These are phyloP conservation scores for Graphilbum ipis-grandicollis DNA, from an alignment of 2,329 filamentous ascomycete species.

Conservation along the genomic window DNA sequence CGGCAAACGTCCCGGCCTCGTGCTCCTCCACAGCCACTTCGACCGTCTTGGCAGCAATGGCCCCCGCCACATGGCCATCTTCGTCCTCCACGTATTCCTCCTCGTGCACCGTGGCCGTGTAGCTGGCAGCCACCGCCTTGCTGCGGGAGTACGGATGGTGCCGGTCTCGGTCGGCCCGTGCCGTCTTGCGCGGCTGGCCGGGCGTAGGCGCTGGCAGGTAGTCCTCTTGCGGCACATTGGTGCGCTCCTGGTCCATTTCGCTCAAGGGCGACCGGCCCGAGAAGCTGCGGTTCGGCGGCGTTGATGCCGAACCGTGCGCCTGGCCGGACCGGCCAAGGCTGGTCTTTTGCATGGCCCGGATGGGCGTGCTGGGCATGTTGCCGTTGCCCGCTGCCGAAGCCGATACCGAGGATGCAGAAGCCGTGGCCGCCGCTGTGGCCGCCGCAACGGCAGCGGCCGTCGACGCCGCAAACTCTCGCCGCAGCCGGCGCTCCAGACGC, in stretches of 20 bases:
- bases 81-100: neutral
- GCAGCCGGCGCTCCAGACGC: constrained; percentile 53
- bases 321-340: constrained; percentile 43
- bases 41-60: constrained; percentile 15
- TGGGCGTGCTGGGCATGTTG: constrained; percentile 37
- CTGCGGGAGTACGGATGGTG: constrained; percentile 49
- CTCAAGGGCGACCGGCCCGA: constrained; percentile 74
- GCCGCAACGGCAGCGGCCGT: constrained; percentile 21
- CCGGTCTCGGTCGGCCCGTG: constrained; percentile 53
- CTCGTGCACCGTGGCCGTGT: constrained; percentile 16
- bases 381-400: too few species aligned
- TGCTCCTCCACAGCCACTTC: constrained; percentile 23
- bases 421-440: neutral
- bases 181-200: constrained; percentile 83
- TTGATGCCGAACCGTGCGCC: constrained; percentile 33
- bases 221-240: constrained; percentile 61
- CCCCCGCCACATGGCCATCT: constrained; percentile 7
- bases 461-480: constrained; percentile 36
- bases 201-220: constrained; percentile 90
- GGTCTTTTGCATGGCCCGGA: constrained; percentile 42
- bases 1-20: constrained; percentile 20
- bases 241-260: constrained; percentile 72
- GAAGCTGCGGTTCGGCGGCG: constrained; percentile 64
- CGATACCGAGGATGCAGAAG: neutral
- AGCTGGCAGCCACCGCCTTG: constrained; percentile 29